Conservation (phyloP, 1,139 yeast species). For the Arxiozyma slooffiae region DNA sequence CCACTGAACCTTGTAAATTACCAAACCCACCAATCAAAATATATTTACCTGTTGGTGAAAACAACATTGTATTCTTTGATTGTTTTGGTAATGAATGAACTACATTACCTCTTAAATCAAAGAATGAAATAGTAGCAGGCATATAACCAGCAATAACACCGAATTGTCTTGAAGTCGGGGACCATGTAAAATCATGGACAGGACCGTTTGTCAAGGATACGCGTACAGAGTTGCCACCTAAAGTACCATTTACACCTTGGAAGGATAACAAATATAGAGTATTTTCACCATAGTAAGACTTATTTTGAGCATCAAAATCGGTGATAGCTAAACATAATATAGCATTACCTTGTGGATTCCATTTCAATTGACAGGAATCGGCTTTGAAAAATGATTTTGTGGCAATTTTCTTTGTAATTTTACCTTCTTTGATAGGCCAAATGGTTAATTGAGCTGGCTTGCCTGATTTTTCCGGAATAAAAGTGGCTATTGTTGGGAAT, state of each 20-base stretch:
- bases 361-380: slow-evolving; percentile 80
- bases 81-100: slow-evolving; percentile 78
- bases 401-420: slow-evolving; percentile 70
- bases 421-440: slow-evolving; percentile 54
- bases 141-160: slow-evolving; percentile 95
- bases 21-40: slow-evolving; percentile 96
- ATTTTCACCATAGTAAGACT: slow-evolving; percentile 95
- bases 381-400: slow-evolving; percentile 91
- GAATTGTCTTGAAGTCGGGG: slow-evolving; percentile 91
- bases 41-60: slow-evolving; percentile 89
- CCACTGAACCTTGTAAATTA: slow-evolving; percentile 92
- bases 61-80: slow-evolving; percentile 80
- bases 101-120: slow-evolving; percentile 86
- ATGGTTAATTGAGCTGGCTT: slow-evolving; percentile 84
- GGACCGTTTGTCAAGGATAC: slow-evolving; percentile 88
- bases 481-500: slow-evolving; percentile 86
- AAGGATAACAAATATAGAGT: slow-evolving; percentile 63
- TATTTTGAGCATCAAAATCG: slow-evolving; percentile 88
- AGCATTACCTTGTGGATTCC: slow-evolving; percentile 95
- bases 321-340: slow-evolving; percentile 88
- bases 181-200: slow-evolving; percentile 95
- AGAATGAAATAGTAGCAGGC: slow-evolving; percentile 95
- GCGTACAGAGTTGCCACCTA: slow-evolving; percentile 85
- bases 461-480: slow-evolving; percentile 74
- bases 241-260: slow-evolving; percentile 51